These are phyloP conservation scores for Pythium rhizo-oryzae DNA, from an alignment of 352 stramenopile species.

Conservation along the genomic window DNA sequence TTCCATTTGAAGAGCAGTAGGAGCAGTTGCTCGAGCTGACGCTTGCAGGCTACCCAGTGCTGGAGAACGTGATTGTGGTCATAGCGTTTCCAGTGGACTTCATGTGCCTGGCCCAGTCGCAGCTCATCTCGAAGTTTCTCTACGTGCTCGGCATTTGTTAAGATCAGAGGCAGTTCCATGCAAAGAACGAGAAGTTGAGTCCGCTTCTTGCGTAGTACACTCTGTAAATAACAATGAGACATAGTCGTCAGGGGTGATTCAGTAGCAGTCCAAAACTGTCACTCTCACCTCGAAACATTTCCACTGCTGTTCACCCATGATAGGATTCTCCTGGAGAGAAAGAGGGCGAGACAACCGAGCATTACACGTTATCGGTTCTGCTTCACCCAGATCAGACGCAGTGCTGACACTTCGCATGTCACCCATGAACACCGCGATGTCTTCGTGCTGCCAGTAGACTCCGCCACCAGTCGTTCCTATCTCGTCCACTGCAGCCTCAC, in stretches of 20 bases:
- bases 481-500: background rate
- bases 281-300: slow-evolving; percentile 54
- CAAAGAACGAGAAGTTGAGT: slow-evolving; percentile 62
- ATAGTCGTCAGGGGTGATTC: background rate
- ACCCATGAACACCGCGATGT: slow-evolving; percentile 68
- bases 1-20: slow-evolving; percentile 80
- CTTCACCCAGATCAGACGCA: slow-evolving; percentile 33
- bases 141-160: slow-evolving; percentile 51
- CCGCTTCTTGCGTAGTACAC: slow-evolving; percentile 65
- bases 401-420: slow-evolving; percentile 31
- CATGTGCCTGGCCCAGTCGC: background rate
- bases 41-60: slow-evolving; percentile 71
- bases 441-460: slow-evolving; percentile 35
- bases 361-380: slow-evolving; percentile 68
- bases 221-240: slow-evolving; percentile 27
- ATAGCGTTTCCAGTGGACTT: slow-evolving; percentile 49
- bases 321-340: slow-evolving; percentile 46
- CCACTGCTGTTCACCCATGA: slow-evolving; percentile 73
- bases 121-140: slow-evolving; percentile 51
- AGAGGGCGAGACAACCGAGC: slow-evolving; percentile 52
- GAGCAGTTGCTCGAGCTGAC: slow-evolving; percentile 71
- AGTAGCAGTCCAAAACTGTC: background rate
- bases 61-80: slow-evolving; percentile 52
- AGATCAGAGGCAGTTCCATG: slow-evolving; percentile 66
- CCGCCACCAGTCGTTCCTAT: slow-evolving; percentile 11